Evolutionary conservation across 257 asterid genomes (phyloP).

Genomic region (Marsdenia floribunda): DNA sequence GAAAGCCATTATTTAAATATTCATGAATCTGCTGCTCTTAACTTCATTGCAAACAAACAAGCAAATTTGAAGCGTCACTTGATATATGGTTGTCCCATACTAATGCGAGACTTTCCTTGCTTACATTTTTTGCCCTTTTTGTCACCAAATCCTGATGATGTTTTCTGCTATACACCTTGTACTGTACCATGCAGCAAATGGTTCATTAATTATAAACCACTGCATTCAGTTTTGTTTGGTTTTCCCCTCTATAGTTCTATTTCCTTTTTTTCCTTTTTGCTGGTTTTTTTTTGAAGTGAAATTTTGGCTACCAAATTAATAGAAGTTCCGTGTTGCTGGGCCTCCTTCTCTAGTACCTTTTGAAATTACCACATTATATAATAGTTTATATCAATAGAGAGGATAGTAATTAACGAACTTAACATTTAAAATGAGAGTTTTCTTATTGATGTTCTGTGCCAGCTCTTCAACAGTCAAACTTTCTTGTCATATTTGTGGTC

Average conservation of each 20-base stretch:
- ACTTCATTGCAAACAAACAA: background rate
- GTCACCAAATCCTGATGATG: background rate
- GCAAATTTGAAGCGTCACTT: background rate
- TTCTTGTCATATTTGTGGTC: slow-evolving; percentile 5
- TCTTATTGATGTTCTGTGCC: background rate
- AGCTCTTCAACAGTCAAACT: background rate
- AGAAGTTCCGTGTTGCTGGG: background rate
- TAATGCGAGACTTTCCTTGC: background rate
- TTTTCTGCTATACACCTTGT: background rate
- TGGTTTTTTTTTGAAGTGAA: background rate
- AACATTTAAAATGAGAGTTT: background rate
- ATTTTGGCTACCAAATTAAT: background rate
- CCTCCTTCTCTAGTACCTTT: background rate
- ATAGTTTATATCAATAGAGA: background rate
- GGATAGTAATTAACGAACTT: background rate
- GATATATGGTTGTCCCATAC: background rate
- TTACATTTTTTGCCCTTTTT: too few species aligned
- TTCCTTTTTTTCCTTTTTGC: background rate
- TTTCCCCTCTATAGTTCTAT: background rate
- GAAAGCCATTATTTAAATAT: slow-evolving; percentile 11
- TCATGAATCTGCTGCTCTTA: background rate
- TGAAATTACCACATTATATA: background rate
- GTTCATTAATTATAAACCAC: background rate
- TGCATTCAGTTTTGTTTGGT: background rate
- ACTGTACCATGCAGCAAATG: background rate